Evolutionary conservation across 768 basidiomycete genomes (phyloP).

Genomic region (Rhizopogon vinicolor): DNA sequence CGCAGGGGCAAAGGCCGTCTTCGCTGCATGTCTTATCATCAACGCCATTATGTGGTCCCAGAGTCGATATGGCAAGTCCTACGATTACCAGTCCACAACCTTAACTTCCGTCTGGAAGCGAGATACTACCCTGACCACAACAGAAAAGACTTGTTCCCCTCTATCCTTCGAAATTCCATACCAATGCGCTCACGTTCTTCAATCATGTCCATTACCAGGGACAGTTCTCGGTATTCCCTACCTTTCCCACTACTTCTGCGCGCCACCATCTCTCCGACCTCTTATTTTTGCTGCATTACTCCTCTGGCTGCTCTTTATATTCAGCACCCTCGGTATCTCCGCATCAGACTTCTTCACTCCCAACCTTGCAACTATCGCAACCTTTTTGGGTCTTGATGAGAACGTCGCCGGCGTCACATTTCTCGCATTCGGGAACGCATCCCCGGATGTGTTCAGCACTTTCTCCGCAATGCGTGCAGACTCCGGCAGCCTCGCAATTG

Average conservation of each 20-base stretch:
- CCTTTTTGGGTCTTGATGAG: constrained; percentile 83
- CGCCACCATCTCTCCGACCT: constrained; percentile 49
- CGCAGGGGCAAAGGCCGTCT: constrained; percentile 41
- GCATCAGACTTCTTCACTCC: constrained; percentile 98
- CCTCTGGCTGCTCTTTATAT: constrained; percentile 85
- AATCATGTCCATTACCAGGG: constrained; percentile 49
- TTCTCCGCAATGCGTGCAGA: constrained; percentile 86
- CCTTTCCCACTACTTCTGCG: constrained; percentile 67
- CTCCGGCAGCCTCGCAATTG: constrained; percentile 88
- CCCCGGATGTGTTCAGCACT: constrained; percentile 94
- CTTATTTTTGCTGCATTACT: constrained; percentile 58
- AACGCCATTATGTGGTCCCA: constrained; percentile 67
- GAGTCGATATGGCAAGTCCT: constrained; percentile 40
- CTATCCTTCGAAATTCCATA: constrained; percentile 43
- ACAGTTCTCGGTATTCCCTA: constrained; percentile 74
- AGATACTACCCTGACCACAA: not conserved
- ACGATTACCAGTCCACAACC: constrained; percentile 3
- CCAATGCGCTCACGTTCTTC: constrained; percentile 64
- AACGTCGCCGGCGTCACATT: constrained; percentile 96
- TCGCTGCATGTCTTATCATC: constrained; percentile 47
- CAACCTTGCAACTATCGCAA: constrained; percentile 87
- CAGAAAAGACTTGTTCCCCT: constrained; percentile 45
- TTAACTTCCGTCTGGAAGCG: constrained; percentile 8
- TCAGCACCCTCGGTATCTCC: constrained; percentile 92
- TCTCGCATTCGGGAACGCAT: constrained; percentile 95